Conservation (phyloP, 1,139 yeast genomes). For the Pneumocystis carinii region DNA sequence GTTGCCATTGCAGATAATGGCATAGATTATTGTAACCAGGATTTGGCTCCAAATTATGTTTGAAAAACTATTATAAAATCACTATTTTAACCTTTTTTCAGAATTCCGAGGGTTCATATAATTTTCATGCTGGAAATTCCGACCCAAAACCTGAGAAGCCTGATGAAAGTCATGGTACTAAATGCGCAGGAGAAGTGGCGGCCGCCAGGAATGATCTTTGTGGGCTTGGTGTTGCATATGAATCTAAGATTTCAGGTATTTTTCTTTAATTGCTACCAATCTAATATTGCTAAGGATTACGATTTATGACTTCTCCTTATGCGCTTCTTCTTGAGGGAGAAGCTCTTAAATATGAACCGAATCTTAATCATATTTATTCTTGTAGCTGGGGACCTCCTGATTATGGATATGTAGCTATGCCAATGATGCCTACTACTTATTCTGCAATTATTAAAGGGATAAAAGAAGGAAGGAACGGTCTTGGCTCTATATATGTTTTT, state of each 20-base stretch:
- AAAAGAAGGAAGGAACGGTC: too few species aligned
- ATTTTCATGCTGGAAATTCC: conserved; percentile 60
- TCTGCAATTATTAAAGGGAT: too few species aligned
- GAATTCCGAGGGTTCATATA: conserved; percentile 73
- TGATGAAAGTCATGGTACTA: conserved; percentile 97
- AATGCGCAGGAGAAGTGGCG: too few species aligned
- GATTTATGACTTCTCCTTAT: conserved; percentile 69
- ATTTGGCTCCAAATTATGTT: too few species aligned
- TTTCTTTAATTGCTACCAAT: neutral
- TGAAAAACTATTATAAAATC: neutral
- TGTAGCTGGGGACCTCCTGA: too few species aligned
- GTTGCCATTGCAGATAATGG: too few species aligned
- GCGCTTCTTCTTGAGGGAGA: conserved; percentile 85
- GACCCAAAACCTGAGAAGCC: conserved; percentile 64
- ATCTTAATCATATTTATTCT: too few species aligned
- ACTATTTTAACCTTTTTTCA: conserved; percentile 16
- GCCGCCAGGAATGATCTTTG: conserved; percentile 69
- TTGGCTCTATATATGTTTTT: too few species aligned
- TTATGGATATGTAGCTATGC: too few species aligned
- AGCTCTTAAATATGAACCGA: conserved; percentile 65
- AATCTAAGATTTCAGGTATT: conserved; percentile 75
- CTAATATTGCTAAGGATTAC: conserved; percentile 14
- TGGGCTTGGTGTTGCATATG: conserved; percentile 89
- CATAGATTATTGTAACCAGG: too few species aligned
- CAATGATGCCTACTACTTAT: too few species aligned